Conservation (phyloP, 1,284 basidiomycete species). For the Somion occarium region DNA sequence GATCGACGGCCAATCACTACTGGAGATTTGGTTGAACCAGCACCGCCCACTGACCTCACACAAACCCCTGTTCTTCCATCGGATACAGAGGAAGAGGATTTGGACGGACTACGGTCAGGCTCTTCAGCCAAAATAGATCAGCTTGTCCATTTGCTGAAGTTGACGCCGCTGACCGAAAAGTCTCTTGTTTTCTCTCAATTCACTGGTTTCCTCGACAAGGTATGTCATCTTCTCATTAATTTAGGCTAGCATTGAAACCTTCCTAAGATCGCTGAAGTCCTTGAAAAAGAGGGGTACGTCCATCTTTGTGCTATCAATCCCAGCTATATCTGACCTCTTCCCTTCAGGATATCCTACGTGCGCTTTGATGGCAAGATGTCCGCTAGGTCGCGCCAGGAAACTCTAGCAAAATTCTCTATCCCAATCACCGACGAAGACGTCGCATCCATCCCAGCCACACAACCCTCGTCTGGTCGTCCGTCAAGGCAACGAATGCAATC, state of each 20-base stretch:
- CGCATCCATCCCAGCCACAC: slow-evolving; percentile 11
- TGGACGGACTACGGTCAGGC: slow-evolving; percentile 36
- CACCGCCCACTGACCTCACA: slow-evolving; percentile 60
- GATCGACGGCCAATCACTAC: slow-evolving; percentile 67
- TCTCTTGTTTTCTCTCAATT: slow-evolving; percentile 85
- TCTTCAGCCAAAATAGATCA: slow-evolving; percentile 85
- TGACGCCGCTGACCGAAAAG: slow-evolving; percentile 70
- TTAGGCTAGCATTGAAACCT: slow-evolving; percentile 23
- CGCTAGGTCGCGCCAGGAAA: slow-evolving; percentile 71
- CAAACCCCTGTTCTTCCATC: slow-evolving; percentile 43
- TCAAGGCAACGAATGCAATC: slow-evolving; percentile 18
- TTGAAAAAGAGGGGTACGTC: slow-evolving; percentile 61
- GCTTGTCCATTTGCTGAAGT: slow-evolving; percentile 63
- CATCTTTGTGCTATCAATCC: no score
- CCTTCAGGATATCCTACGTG: slow-evolving; percentile 62
- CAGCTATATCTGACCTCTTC: slow-evolving; percentile 7
- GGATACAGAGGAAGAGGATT: slow-evolving; percentile 39
- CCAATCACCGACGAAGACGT: slow-evolving; percentile 42
- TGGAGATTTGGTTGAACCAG: slow-evolving; percentile 63
- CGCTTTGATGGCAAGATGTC: slow-evolving; percentile 84
- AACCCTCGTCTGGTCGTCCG: slow-evolving; percentile 14
- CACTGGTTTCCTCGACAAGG: slow-evolving; percentile 79
- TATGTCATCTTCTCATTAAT: slow-evolving; percentile 21
- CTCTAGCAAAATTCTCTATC: slow-evolving; percentile 67
- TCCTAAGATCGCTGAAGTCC: slow-evolving; percentile 53